Percentiles rank a stretch among this genome's conserved stretches.
Conservation (phyloP, 2,329 filamentous ascomycete genomes). For the Paecilomyces sp. region DNA sequence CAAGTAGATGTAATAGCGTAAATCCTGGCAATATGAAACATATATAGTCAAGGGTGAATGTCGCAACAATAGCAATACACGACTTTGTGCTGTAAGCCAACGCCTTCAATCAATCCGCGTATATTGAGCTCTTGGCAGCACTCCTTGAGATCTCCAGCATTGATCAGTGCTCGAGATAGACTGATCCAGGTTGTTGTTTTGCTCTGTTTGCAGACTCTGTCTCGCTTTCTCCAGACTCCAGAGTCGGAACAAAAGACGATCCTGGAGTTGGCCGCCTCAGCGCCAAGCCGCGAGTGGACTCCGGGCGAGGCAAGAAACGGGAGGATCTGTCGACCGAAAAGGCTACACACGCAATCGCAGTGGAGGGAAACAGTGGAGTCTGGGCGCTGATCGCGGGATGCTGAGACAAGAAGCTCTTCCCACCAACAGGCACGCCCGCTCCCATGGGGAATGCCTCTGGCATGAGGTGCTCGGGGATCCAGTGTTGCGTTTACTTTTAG, state of each 20-base stretch:
- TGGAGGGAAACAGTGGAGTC: background rate
- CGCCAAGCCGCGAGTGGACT: background rate
- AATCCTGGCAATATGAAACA: background rate
- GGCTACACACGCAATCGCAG: background rate
- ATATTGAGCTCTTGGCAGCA: background rate
- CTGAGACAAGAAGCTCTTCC: background rate
- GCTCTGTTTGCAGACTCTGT: background rate
- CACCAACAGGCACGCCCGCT: background rate
- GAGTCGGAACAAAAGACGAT: background rate
- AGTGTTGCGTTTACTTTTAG: background rate
- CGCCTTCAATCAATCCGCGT: background rate
- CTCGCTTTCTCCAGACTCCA: background rate
- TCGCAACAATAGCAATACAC: background rate
- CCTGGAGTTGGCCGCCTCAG: background rate
- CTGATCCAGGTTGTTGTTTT: background rate
- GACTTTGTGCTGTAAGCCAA: background rate
- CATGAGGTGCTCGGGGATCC: background rate
- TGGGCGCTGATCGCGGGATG: background rate
- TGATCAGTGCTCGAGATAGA: background rate
- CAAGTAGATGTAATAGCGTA: background rate
- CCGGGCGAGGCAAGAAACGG: background rate
- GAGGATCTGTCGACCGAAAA: background rate
- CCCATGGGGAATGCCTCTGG: background rate
- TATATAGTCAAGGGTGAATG: background rate
- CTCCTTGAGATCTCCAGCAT: background rate